phyloP scores from a whole-genome alignment of 2,329 filamentous ascomycete species.

The Aspergillus fumigatiaffinis region DNA sequence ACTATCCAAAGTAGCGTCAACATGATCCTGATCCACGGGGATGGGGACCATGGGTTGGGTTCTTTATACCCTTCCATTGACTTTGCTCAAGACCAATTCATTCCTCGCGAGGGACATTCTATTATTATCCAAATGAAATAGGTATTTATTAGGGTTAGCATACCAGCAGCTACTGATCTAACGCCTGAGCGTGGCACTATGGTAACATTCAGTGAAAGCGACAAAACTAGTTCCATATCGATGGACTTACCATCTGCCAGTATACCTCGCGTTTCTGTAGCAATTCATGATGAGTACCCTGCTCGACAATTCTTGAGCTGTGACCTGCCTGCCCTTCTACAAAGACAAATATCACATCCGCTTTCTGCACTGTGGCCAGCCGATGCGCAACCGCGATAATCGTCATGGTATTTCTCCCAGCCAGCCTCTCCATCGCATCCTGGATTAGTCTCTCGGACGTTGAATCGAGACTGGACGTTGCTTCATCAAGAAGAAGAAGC shows the following conservation, averaged over 20 bases:
- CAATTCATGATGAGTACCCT: constrained; percentile 57
- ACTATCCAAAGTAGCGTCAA: no score
- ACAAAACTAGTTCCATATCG: neutral
- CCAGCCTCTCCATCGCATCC: constrained; percentile 60
- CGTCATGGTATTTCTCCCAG: constrained; percentile 54
- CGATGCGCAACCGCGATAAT: constrained; percentile 75
- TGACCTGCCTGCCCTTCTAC: constrained; percentile 50
- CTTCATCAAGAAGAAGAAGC: constrained; percentile 57
- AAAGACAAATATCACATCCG: constrained; percentile 73
- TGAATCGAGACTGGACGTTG: constrained; percentile 59
- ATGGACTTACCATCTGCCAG: constrained; percentile 49
- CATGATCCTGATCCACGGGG: no score
- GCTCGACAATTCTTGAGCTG: constrained; percentile 51
- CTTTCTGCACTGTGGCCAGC: constrained; percentile 72
- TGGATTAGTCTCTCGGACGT: constrained; percentile 66
- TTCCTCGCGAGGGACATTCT: no score
- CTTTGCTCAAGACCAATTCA: no score
- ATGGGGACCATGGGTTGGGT: no score
- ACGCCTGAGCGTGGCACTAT: constrained; percentile 26
- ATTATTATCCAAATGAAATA: no score
- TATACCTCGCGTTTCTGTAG: constrained; percentile 49
- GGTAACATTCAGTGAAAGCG: constrained; percentile 4
- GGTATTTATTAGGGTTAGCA: no score
- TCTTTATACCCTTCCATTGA: no score
- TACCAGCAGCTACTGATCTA: constrained; percentile 19